phyloP scores from a whole-genome alignment of 2,329 filamentous ascomycete genomes.

The Tolypocladium ovalisporum region DNA sequence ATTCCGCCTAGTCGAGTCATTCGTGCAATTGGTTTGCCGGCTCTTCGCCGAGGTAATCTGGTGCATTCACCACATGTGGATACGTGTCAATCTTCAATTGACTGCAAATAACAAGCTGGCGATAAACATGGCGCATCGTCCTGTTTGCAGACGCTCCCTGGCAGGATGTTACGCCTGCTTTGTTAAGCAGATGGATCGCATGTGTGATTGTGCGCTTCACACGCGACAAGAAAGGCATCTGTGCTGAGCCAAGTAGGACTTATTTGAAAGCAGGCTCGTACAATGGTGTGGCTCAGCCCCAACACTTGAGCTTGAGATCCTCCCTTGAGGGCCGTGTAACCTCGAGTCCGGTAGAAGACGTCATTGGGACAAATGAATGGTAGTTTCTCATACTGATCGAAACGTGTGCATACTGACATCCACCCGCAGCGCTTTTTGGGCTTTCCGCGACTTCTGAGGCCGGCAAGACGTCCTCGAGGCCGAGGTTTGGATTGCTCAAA shows the following conservation, averaged over 20 bases:
- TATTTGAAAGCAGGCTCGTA: not conserved
- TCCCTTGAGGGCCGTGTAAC: not conserved
- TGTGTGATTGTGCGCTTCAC: not conserved
- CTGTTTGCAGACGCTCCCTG: constrained; percentile 1
- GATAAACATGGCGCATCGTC: not conserved
- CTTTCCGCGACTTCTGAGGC: not conserved
- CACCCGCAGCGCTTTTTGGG: not conserved
- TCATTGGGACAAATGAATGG: too few species aligned
- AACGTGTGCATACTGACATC: constrained; percentile 1
- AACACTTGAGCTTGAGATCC: not conserved
- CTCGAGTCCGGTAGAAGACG: too few species aligned
- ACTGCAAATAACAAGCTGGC: not conserved
- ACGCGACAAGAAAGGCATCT: not conserved
- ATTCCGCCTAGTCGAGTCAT: not conserved
- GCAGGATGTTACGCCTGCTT: constrained; percentile 1
- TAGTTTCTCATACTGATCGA: too few species aligned
- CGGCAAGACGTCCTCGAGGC: not conserved
- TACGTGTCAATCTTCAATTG: not conserved
- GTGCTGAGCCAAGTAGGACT: not conserved
- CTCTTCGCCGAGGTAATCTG: not conserved
- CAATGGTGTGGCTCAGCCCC: too few species aligned
- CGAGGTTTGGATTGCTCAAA: not conserved
- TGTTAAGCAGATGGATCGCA: not conserved
- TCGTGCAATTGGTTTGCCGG: not conserved
- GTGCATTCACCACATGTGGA: constrained; percentile 1